Evolutionary conservation across 257 asterid genomes (phyloP).

Genomic region (Solanum virginianum): DNA sequence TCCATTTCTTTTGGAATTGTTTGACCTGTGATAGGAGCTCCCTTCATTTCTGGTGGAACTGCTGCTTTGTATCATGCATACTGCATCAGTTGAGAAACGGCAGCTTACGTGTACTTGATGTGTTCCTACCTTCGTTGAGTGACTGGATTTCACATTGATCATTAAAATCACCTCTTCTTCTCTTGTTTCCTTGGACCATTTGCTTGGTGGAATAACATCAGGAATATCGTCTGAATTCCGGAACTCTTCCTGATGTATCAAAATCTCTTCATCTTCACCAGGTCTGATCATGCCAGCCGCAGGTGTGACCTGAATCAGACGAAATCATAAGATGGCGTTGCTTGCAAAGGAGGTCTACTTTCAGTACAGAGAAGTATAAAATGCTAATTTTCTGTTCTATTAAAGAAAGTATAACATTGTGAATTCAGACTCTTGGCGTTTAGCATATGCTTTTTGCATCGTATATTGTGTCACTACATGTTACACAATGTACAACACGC

Average conservation of each 20-base stretch:
- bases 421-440: background rate
- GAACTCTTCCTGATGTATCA: constrained; percentile 53
- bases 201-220: constrained; percentile 59
- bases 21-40: constrained; percentile 19
- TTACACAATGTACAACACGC: background rate
- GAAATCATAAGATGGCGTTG: background rate
- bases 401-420: background rate
- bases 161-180: constrained; percentile 57
- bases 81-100: constrained; percentile 17
- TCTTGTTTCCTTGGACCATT: constrained; percentile 77
- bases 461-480: background rate
- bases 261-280: constrained; percentile 41
- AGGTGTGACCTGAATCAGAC: constrained; percentile 51
- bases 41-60: constrained; percentile 29
- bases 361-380: background rate
- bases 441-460: background rate
- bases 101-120: constrained; percentile 40
- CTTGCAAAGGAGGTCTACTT: background rate
- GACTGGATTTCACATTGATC: constrained; percentile 41
- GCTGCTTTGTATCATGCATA: constrained; percentile 17
- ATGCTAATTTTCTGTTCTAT: background rate
- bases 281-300: constrained; percentile 57
- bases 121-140: constrained; percentile 31
- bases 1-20: background rate
- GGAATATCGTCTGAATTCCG: constrained; percentile 43